phyloP scores from a whole-genome alignment of 495 filamentous ascomycete species.

The Talaromyces liani region DNA sequence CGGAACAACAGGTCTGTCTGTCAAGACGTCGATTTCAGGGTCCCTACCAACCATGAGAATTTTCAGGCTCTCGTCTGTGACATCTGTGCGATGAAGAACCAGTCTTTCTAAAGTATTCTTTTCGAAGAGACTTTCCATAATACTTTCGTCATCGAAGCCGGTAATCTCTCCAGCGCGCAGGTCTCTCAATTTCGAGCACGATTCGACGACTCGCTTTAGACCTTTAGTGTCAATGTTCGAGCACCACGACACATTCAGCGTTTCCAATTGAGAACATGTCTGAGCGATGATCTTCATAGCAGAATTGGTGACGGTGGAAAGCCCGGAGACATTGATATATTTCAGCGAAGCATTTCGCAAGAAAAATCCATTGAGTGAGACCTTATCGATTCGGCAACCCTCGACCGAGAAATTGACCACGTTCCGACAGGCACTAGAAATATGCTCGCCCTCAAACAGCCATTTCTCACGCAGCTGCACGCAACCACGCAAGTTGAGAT shows the following conservation, averaged over 20 bases:
- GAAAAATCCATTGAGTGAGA: slow-evolving; percentile 72
- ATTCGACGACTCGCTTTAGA: slow-evolving; percentile 61
- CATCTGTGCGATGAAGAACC: slow-evolving; percentile 67
- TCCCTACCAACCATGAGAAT: slow-evolving; percentile 65
- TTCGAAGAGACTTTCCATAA: slow-evolving; percentile 65
- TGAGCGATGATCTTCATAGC: slow-evolving; percentile 83
- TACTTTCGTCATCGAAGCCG: slow-evolving; percentile 64
- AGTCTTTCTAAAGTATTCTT: slow-evolving; percentile 76
- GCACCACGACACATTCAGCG: slow-evolving; percentile 89
- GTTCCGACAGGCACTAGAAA: slow-evolving; percentile 77
- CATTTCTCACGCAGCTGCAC: slow-evolving; percentile 73
- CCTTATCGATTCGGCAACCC: slow-evolving; percentile 77
- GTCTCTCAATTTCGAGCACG: slow-evolving; percentile 67
- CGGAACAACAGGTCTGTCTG: slow-evolving; percentile 65
- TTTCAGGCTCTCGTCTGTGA: slow-evolving; percentile 65
- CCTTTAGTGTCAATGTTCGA: slow-evolving; percentile 75
- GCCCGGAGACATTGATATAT: slow-evolving; percentile 77
- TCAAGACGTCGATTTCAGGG: slow-evolving; percentile 71
- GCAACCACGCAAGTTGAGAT: slow-evolving; percentile 79
- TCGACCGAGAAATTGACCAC: slow-evolving; percentile 81
- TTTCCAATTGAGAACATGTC: slow-evolving; percentile 72
- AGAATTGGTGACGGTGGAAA: slow-evolving; percentile 71
- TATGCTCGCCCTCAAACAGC: slow-evolving; percentile 54
- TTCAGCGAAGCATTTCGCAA: slow-evolving; percentile 67
- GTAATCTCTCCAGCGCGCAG: slow-evolving; percentile 74